Evolutionary conservation across 768 basidiomycete species (phyloP), one percentile per base, ranked within the genome.

Genomic region (Naganishia vaughanmartiniae): DNA sequence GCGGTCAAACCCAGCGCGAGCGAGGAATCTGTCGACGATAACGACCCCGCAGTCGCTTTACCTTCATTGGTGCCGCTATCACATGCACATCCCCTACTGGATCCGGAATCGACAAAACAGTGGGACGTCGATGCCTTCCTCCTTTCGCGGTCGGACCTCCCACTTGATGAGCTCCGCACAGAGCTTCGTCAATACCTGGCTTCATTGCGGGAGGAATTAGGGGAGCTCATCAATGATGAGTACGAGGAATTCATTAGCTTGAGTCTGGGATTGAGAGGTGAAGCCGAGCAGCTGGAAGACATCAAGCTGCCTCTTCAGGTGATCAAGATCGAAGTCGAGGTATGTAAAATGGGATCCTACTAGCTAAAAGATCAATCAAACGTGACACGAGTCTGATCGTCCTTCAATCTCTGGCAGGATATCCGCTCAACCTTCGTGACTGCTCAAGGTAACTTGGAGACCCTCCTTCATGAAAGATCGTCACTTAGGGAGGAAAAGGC

Each of bases 221-320:
- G 98, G 34, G 88, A 88, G 76, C 87, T 98, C 76, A 96, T 98
- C 79, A 98, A 99, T 81, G 90, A 93, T 75, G 96, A 98, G 82
- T 99, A 98, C 77, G 93, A 93, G 80, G 93, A 93, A 17, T 99
- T 98, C 79, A 95, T 98, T 76, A 92, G 91, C 75, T 84, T 99
- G 34, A 94, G 94, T 73, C 93, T 94, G 3, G 93, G 97, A 76
- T 80, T 98, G 73, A 86, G 88, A 74, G 92, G 90, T 54, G 94
- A 97, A 81, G 90, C 90, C 2, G 84, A 84, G 46, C 84, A 92
- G 73, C 78, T 99, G 69, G 87, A 88, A 73, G 80, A 80, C 30
- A 36, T 72, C 21, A 56, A 63, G 48, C 21, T 65, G 19, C 94
- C 95, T 0, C 79, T 99, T 65, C 81, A 77, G 11, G 84, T 83